Conservation (phyloP, 345 rosid genomes). For the Sisymbrium altissimum region DNA sequence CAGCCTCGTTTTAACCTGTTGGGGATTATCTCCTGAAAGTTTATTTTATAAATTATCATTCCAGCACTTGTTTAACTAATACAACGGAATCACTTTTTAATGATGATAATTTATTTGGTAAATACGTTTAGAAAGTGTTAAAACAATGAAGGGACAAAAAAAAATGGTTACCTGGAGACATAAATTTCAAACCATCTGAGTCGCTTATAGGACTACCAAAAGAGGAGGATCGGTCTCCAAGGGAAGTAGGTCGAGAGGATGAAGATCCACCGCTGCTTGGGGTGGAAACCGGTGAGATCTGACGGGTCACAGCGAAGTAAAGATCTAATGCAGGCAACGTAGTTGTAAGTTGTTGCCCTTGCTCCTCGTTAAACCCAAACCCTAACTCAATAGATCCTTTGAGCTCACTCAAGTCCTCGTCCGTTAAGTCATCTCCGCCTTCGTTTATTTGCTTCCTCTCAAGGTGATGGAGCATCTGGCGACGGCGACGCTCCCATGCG, state of each 20-base stretch:
- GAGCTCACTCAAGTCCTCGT: slow-evolving; percentile 80
- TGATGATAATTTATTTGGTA: background rate
- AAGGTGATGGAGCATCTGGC: slow-evolving; percentile 53
- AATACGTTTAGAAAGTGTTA: background rate
- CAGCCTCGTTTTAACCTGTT: slow-evolving; percentile 51
- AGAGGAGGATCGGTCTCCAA: slow-evolving; percentile 57
- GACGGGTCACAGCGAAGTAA: slow-evolving; percentile 86
- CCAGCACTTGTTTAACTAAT: background rate
- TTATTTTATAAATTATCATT: background rate
- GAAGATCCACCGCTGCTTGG: slow-evolving; percentile 57
- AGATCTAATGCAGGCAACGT: slow-evolving; percentile 89
- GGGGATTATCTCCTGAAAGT: slow-evolving; percentile 64
- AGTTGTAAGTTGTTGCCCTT: slow-evolving; percentile 59
- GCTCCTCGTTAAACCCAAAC: slow-evolving; percentile 84
- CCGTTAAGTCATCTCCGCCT: slow-evolving; percentile 52
- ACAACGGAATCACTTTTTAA: background rate
- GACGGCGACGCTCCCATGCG: slow-evolving; percentile 86
- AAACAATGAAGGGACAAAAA: background rate
- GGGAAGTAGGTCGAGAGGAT: slow-evolving; percentile 29
- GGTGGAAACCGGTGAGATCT: slow-evolving; percentile 64
- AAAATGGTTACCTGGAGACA: slow-evolving; percentile 61
- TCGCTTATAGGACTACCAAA: slow-evolving; percentile 67
- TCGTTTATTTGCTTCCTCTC: slow-evolving; percentile 21
- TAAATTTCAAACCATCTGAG: slow-evolving; percentile 63
- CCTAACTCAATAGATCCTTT: slow-evolving; percentile 97